Conservation (phyloP, 495 filamentous ascomycete genomes). For the Margaritispora aquatica region DNA sequence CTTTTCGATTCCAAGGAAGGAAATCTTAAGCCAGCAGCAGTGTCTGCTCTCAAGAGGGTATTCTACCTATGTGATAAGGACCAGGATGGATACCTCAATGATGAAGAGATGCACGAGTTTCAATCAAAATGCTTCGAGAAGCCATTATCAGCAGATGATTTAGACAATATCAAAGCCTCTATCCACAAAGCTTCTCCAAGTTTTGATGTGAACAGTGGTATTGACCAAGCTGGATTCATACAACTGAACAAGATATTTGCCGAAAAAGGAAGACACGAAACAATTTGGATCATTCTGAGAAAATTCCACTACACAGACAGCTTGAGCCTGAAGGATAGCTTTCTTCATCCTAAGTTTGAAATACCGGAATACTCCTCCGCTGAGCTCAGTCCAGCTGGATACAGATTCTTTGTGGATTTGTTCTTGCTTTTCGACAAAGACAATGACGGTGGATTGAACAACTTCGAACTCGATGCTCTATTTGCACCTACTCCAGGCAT, state of each 20-base stretch:
- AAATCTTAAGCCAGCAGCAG: conserved; percentile 78
- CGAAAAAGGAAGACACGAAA: conserved; percentile 97
- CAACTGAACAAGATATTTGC: conserved; percentile 91
- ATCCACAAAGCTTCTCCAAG: conserved; percentile 61
- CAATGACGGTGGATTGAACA: conserved; percentile 90
- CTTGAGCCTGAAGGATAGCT: conserved; percentile 79
- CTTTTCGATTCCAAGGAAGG: conserved; percentile 94
- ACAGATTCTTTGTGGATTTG: conserved; percentile 94
- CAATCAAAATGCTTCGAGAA: conserved; percentile 89
- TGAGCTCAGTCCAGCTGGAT: conserved; percentile 89
- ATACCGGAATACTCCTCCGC: conserved; percentile 87
- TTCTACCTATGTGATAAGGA: conserved; percentile 97
- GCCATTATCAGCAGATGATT: conserved; percentile 66
- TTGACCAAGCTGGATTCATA: conserved; percentile 77
- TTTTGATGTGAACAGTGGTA: conserved; percentile 63
- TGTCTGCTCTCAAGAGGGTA: conserved; percentile 77
- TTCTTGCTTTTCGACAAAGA: conserved; percentile 95
- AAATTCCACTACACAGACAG: conserved; percentile 96
- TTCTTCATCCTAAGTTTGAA: conserved; percentile 91
- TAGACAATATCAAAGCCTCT: conserved; percentile 80
- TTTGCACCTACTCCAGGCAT: conserved; percentile 93
- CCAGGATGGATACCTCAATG: conserved; percentile 89
- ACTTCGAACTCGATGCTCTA: conserved; percentile 72
- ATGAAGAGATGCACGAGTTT: conserved; percentile 84
- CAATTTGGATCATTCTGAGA: conserved; percentile 93